Percentiles rank a stretch among this genome's conserved stretches.
These are phyloP conservation scores for Podospora pseudocomata DNA, from an alignment of 495 filamentous ascomycete species.

Conservation along the genomic window DNA sequence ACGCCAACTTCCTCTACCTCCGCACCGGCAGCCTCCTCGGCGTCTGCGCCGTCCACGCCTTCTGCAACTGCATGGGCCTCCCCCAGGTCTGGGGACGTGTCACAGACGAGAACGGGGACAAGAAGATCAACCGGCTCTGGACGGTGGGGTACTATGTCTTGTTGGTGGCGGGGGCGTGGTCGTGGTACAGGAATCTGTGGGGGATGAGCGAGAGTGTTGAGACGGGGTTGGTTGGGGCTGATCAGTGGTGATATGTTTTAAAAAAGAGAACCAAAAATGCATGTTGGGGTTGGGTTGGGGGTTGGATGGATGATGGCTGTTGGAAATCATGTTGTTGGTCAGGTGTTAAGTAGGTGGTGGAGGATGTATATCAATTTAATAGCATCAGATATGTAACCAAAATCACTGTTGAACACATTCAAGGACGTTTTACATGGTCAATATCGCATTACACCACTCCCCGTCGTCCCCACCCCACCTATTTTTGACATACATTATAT, in stretches of 20 bases:
- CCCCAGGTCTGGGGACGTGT: conserved; percentile 84
- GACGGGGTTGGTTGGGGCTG: conserved; percentile 40
- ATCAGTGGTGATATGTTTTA: conserved; percentile 14
- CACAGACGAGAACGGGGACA: conserved; percentile 18
- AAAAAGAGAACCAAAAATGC: background rate
- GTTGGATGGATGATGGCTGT: too few species aligned
- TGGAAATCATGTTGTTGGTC: too few species aligned
- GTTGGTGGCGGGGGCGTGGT: conserved; percentile 64
- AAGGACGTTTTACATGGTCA: background rate
- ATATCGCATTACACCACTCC: background rate
- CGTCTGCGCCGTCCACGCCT: conserved; percentile 71
- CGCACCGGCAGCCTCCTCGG: conserved; percentile 76
- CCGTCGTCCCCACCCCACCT: background rate
- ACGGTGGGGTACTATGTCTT: conserved; percentile 73
- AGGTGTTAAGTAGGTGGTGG: too few species aligned
- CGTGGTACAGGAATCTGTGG: conserved; percentile 68
- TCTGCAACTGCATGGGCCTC: conserved; percentile 90
- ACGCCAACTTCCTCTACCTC: conserved; percentile 83
- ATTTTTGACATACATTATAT: background rate
- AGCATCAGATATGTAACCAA: too few species aligned
- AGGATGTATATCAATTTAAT: too few species aligned
- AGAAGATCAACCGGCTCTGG: conserved; percentile 49
- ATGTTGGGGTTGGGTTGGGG: background rate
- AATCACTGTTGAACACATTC: background rate
- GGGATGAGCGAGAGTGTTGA: conserved; percentile 58